These are phyloP conservation scores for Rhodamnia argentea DNA, from an alignment of 345 rosid species.

Conservation along the genomic window DNA sequence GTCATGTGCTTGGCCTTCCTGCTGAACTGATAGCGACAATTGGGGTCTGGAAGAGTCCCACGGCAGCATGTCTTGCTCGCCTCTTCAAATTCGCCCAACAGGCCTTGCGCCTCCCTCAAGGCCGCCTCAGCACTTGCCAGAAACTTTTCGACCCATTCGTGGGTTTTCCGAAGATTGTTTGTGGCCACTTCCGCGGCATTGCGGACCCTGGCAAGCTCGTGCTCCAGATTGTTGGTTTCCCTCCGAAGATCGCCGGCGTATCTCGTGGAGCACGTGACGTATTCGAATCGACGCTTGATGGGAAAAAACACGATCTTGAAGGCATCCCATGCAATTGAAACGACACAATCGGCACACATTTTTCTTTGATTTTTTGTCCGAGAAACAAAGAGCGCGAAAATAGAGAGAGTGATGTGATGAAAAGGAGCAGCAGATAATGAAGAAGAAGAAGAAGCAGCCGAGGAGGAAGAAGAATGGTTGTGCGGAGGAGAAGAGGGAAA, in stretches of 20 bases:
- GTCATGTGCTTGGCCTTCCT: rapidly evolving
- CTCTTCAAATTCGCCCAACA: neutral
- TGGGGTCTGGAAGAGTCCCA: neutral
- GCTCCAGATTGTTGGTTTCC: neutral
- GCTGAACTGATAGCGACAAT: neutral
- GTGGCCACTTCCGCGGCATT: rapidly evolving
- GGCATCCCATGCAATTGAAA: too few relatives aligned
- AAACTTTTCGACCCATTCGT: neutral
- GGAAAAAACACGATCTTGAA: too few relatives aligned
- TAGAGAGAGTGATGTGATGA: neutral
- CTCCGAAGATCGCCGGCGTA: rapidly evolving
- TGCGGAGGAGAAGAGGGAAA: too few relatives aligned
- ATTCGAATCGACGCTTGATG: too few relatives aligned
- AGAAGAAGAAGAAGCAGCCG: too few relatives aligned
- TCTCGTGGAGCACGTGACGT: neutral
- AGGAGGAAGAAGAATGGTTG: too few relatives aligned
- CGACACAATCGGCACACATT: neutral
- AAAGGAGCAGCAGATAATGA: neutral
- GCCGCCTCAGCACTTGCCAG: rapidly evolving
- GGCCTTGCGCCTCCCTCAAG: neutral
- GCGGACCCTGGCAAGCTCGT: neutral
- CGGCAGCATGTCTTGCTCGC: neutral
- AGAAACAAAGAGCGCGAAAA: neutral
- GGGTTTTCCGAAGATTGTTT: neutral
- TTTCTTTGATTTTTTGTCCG: neutral